Evolutionary conservation across 83 land plant species (phyloP), one percentile per base, ranked within the genome.

Genomic region (Larix sibirica): DNA sequence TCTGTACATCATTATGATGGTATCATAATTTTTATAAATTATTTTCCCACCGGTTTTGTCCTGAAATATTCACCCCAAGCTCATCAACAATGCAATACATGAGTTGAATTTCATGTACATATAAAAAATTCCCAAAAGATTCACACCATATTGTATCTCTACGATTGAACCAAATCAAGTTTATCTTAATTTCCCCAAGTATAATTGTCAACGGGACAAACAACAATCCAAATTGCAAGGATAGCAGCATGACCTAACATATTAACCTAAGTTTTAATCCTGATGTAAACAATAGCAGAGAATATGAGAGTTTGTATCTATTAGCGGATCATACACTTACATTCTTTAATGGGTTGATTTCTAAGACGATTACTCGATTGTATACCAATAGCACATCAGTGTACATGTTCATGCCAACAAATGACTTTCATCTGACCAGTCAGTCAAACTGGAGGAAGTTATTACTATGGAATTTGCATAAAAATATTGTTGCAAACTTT

Each of bases 21-120:
- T 79, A 21, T 92, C 95, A 76, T 95, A 88, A 33, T 89, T 85
- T 78, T 89, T 84, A 44, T 91, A 85, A 18, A 96, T 94, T 33
- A 94, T 85, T 80, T 90, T 84, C n/a, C 97, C 98, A 76, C 92
- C 91, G 78, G 93, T 90, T 87, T 96, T 96, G 31, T 94, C 98
- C 98, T 96, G 90, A 56, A 77, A 54, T 17, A 33, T 77, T 56
- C 58, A 77, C 23, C 16, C 54, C 2, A 13, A 65, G 16, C n/a
- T 63, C n/a, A 26, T 79, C 50, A 80, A 28, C 7, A 62, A 24
- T 36, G n/a, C 20, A n/a, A 36, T 62, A 80, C 24, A n/a, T 80
- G 14, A 36, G 14, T 56, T 28, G 23, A 50, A 8, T 12, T 12
- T 26, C 61, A 50, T 26, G 16, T 38, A 14, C 56, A 24, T 20